Conservation (phyloP, 345 rosid genomes). For the Citrus mangshanensis region DNA sequence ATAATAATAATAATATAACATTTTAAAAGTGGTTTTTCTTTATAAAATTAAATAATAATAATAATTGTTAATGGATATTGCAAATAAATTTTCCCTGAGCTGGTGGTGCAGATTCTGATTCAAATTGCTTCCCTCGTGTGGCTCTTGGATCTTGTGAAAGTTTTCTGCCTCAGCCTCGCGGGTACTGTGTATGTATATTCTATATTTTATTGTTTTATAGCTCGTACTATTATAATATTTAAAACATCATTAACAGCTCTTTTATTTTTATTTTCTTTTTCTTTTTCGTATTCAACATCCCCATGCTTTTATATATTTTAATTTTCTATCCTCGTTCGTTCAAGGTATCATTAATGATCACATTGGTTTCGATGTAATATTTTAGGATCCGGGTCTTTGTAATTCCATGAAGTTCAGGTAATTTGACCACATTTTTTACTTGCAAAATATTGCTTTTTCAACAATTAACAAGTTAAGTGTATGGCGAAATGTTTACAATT, state of each 20-base stretch:
- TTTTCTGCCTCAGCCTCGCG: constrained; percentile 7
- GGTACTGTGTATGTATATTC: not conserved
- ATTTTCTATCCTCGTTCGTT: too few species aligned
- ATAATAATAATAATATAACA: too few species aligned
- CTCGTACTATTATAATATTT: not conserved
- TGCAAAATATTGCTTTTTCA: too few species aligned
- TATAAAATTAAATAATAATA: too few species aligned
- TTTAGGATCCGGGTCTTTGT: not conserved
- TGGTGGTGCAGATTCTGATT: not conserved
- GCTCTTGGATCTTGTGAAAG: constrained; percentile 42
- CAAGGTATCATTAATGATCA: too few species aligned
- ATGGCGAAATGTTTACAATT: not conserved
- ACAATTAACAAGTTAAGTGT: not conserved
- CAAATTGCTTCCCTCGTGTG: not conserved
- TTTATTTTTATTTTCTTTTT: constrained; percentile 19
- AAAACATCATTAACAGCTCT: constrained; percentile 22
- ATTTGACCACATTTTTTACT: not conserved
- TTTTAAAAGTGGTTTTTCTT: too few species aligned
- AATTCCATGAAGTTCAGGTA: not conserved
- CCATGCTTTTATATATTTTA: too few species aligned
- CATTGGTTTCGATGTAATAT: not conserved
- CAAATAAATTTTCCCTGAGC: not conserved
- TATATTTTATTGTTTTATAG: not conserved
- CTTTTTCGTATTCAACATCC: too few species aligned
- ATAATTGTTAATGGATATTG: not conserved